These are phyloP conservation scores for Mycena venus DNA, from an alignment of 768 basidiomycete species.

Conservation along the genomic window DNA sequence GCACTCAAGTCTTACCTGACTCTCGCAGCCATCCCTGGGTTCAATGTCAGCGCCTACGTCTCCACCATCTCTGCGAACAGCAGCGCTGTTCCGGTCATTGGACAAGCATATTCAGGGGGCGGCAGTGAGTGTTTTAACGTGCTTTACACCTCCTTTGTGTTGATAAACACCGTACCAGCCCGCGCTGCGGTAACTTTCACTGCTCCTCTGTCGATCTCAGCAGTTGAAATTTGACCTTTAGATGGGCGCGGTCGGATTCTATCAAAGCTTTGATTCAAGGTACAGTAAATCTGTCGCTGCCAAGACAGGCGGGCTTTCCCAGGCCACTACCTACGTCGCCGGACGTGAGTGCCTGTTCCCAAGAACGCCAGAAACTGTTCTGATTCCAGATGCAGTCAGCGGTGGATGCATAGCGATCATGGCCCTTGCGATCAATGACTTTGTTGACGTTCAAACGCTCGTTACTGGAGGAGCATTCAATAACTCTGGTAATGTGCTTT, in stretches of 20 bases:
- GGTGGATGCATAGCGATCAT: conserved; percentile 11
- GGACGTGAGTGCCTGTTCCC: conserved; percentile 6
- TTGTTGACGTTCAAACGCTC: conserved; percentile 14
- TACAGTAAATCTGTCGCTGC: conserved; percentile 14
- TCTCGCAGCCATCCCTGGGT: conserved; percentile 19
- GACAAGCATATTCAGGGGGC: conserved; percentile 19
- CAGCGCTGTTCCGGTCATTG: conserved; percentile 18
- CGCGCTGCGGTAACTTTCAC: background rate
- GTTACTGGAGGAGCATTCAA: conserved; percentile 15
- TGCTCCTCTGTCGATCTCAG: background rate
- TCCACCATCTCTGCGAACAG: conserved; percentile 13
- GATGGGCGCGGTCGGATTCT: conserved; percentile 15
- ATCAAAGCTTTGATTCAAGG: conserved; percentile 24
- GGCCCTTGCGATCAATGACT: conserved; percentile 20
- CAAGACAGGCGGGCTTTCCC: conserved; percentile 12
- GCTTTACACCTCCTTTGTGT: background rate
- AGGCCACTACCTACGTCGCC: conserved; percentile 16
- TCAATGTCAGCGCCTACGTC: conserved; percentile 13
- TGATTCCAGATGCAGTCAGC: conserved; percentile 15
- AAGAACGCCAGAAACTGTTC: background rate
- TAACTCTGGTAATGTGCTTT: background rate
- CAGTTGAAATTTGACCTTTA: background rate
- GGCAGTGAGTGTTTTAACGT: background rate
- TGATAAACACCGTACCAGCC: background rate
- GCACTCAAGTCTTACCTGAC: conserved; percentile 17